phyloP scores from a whole-genome alignment of 1,284 basidiomycete species.

The Sporisorium exsertum region DNA sequence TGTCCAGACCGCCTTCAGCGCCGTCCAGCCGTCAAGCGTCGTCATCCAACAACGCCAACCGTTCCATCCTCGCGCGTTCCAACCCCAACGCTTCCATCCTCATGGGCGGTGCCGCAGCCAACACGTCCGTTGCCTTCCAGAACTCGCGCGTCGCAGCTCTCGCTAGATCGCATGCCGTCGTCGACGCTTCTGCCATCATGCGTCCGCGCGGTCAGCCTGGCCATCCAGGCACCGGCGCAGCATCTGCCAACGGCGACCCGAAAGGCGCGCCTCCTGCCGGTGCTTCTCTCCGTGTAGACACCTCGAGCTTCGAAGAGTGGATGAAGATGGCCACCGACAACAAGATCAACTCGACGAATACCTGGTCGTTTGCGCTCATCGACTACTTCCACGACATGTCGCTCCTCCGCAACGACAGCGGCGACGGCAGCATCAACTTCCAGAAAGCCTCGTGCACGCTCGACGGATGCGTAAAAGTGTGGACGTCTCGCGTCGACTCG shows the following conservation, averaged over 20 bases:
- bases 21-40: slow-evolving; percentile 41
- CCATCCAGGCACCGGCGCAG: slow-evolving; percentile 7
- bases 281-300: slow-evolving; percentile 61
- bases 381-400: slow-evolving; percentile 99
- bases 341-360: slow-evolving; percentile 98
- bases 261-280: slow-evolving; percentile 25
- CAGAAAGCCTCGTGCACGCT: slow-evolving; percentile 97
- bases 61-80: slow-evolving; percentile 37
- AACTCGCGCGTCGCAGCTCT: slow-evolving; percentile 46
- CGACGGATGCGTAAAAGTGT: slow-evolving; percentile 99
- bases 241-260: slow-evolving; percentile 14
- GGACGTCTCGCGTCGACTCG: slow-evolving; percentile 97
- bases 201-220: slow-evolving; percentile 36
- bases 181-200: slow-evolving; percentile 50
- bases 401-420: slow-evolving; percentile 75
- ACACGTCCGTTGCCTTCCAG: slow-evolving; percentile 47
- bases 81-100: slow-evolving; percentile 48
- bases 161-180: slow-evolving; percentile 46
- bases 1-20: slow-evolving; percentile 22
- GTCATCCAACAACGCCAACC: slow-evolving; percentile 42
- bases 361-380: slow-evolving; percentile 97
- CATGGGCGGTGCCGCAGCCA: slow-evolving; percentile 26
- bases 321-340: slow-evolving; percentile 99
- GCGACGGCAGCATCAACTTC: slow-evolving; percentile 82
- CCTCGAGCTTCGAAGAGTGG: slow-evolving; percentile 82